A percentile compares a stretch with the other conserved stretches of the same genome.
phyloP scores from a whole-genome alignment of 2,329 filamentous ascomycete species.

The Ceratocystiopsis sp. region DNA sequence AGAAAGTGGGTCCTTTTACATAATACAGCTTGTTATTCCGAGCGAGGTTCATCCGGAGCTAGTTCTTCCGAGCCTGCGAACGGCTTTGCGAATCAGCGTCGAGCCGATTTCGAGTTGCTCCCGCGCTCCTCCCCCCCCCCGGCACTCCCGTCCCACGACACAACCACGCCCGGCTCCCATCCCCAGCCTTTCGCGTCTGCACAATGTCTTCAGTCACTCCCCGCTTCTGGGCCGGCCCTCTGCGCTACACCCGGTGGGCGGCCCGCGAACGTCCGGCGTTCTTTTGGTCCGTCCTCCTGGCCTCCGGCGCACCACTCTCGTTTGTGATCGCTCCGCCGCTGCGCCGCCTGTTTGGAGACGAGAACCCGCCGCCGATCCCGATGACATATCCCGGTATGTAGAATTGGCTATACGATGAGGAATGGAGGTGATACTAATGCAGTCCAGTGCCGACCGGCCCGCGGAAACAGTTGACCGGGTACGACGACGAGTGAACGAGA shows the following conservation, averaged over 20 bases:
- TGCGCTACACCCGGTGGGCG: constrained; percentile 79
- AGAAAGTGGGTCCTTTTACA: no score
- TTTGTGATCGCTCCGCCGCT: constrained; percentile 59
- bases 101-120: background rate
- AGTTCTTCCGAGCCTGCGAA: background rate
- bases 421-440: background rate
- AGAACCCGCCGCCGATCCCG: constrained; percentile 55
- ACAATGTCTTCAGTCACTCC: constrained; percentile 47
- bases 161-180: background rate
- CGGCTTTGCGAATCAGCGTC: background rate
- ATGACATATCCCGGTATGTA: constrained; percentile 82
- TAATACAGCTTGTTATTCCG: background rate
- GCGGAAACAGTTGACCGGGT: constrained; percentile 41
- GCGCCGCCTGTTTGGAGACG: constrained; percentile 55
- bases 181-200: background rate
- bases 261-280: constrained; percentile 75
- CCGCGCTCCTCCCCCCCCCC: background rate
- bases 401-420: no score
- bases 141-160: background rate
- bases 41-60: background rate
- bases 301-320: constrained; percentile 51
- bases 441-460: constrained; percentile 38
- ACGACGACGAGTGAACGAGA: constrained; percentile 24
- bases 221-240: constrained; percentile 67
- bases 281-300: constrained; percentile 74